Base-by-base conservation (phyloP, 2,329 filamentous ascomycete genomes). In the Juglanconis juglandina region DNA sequence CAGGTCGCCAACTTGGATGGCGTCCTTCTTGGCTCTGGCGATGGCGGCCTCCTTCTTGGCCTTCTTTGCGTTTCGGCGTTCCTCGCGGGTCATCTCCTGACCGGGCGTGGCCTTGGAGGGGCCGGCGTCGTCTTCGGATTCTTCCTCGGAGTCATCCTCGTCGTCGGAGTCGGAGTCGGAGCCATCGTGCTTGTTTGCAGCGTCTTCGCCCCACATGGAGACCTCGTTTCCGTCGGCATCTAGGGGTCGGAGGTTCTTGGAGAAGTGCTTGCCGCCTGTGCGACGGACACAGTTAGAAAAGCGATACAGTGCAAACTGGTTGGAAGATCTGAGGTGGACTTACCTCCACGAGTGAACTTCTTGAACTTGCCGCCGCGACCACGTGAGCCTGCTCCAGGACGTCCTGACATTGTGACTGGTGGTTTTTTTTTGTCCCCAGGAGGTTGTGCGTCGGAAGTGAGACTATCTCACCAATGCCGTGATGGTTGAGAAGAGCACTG, bases 301-400 rank as follows among this genome's bases (percentile, higher is more conserved):
- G 35, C 33, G 54, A 17, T 53, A 56, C 48, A 49, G 14, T 11
- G 11, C 2, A 33, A 41, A 39, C 32, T 33, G 10, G 17, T 33
- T 14, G 13, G 53, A 14, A 30, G 7, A 24, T 37, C 14, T 17
- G n/a, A 39, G 47, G 30, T 9, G 39, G 35, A 53, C 83, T 68
- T 78, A 94, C 94, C 93, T 83, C 94, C 94, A 77, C 94, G 85
- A 68, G 91, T 92, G 67, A 89, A 92, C 81, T 97, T 98, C 80
- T 87, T 90, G 76, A 94, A 96, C 79, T 98, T 98, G 77, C 93
- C 92, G 70, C 90, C 92, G 72, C 93, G 90, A 68, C 91, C 92
- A 73, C 92, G 84, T 66, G 88, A 81, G 73, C 74, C 79, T 46
- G 74, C 69, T 65, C 79, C 79, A 48, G 80, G 75, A 56, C 74